Evolutionary conservation across 2,329 filamentous ascomycete genomes (phyloP).

Genomic region (Podosphaera fusca): DNA sequence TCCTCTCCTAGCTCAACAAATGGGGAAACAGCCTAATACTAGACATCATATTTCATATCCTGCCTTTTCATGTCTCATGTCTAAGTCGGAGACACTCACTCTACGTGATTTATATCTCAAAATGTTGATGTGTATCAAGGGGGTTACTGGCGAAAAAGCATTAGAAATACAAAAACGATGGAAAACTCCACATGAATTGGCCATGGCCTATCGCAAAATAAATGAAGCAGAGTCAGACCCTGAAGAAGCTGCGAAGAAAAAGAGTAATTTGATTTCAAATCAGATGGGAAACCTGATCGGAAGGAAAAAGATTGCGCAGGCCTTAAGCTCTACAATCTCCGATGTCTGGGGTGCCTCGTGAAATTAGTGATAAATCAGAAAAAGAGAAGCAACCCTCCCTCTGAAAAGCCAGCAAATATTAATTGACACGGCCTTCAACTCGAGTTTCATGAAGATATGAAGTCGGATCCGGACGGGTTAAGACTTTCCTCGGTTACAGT

Average conservation of each 20-base stretch:
- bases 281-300: constrained; percentile 35
- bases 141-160: constrained; percentile 55
- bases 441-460: no score
- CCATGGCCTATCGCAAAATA: constrained; percentile 42
- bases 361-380: neutral
- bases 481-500: no score
- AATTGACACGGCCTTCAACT: no score
- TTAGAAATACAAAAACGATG: constrained; percentile 60
- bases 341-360: constrained; percentile 41
- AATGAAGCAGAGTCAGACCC: constrained; percentile 18
- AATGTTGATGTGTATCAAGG: constrained; percentile 65
- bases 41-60: constrained; percentile 43
- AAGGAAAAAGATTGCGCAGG: constrained; percentile 42
- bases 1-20: constrained; percentile 35
- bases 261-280: constrained; percentile 35
- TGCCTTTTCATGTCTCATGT: constrained; percentile 47
- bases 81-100: constrained; percentile 53
- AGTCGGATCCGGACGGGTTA: no score
- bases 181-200: constrained; percentile 47
- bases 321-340: constrained; percentile 43
- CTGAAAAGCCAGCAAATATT: no score
- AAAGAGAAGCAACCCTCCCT: no score
- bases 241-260: constrained; percentile 23
- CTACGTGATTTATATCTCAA: constrained; percentile 56
- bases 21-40: constrained; percentile 24